Evolutionary conservation across 176 grass and related monocot species (phyloP).

Genomic region (Pontederia crassipes): DNA sequence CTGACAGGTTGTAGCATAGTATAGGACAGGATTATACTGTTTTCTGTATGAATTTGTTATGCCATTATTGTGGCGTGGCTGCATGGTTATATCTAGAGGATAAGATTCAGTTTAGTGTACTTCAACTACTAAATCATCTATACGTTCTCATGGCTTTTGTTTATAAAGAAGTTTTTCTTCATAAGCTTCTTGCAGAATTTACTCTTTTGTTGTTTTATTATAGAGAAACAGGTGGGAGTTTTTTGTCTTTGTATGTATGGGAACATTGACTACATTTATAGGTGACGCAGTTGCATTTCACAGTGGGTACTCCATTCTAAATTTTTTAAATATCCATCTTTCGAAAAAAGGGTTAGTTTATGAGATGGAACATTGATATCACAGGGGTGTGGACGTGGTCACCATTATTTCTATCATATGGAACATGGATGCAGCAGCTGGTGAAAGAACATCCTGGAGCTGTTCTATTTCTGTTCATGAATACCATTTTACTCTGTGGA

Average conservation of each 20-base stretch:
- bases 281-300: conserved; percentile 57
- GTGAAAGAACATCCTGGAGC: conserved; percentile 65
- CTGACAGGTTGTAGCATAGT: too few relatives aligned
- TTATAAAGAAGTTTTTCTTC: neutral
- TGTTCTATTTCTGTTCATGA: conserved; percentile 60
- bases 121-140: too few relatives aligned
- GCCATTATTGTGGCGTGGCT: too few relatives aligned
- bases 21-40: too few relatives aligned
- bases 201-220: conserved; percentile 16
- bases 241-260: conserved; percentile 84
- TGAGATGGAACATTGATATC: conserved; percentile 10
- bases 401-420: conserved; percentile 37
- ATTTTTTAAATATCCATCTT: neutral
- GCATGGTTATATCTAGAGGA: too few relatives aligned
- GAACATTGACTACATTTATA: conserved; percentile 44
- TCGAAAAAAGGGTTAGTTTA: neutral
- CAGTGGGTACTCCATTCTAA: conserved; percentile 36
- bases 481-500: conserved; percentile 58
- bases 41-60: too few relatives aligned
- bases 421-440: conserved; percentile 76
- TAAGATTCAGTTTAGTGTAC: neutral
- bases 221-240: conserved; percentile 95
- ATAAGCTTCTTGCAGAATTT: neutral
- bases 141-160: neutral
- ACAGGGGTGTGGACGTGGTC: conserved; percentile 78